Evolutionary conservation across 2,329 filamentous ascomycete species (phyloP).

Genomic region (Phoma herbarum): DNA sequence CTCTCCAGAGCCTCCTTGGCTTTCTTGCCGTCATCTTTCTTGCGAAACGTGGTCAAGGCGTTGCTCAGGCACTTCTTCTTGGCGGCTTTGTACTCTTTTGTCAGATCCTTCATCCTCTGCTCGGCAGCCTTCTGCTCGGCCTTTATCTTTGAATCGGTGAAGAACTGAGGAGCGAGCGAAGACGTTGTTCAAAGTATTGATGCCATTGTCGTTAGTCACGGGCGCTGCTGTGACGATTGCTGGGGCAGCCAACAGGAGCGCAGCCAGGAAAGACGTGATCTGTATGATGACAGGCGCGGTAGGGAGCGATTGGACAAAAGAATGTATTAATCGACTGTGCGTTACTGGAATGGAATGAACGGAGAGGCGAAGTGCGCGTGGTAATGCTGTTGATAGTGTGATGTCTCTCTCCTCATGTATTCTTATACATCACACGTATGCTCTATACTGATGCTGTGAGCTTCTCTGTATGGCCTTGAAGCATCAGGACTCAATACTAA

Average conservation of each 20-base stretch:
- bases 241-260: background rate
- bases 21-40: background rate
- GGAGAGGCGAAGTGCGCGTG: no score
- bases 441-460: no score
- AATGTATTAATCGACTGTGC: background rate
- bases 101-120: background rate
- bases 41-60: background rate
- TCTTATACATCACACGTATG: no score
- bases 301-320: background rate
- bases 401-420: background rate
- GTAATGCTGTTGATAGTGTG: no score
- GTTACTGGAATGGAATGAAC: background rate
- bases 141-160: background rate
- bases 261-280: background rate
- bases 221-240: constrained; percentile 1
- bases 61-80: background rate
- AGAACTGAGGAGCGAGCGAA: background rate
- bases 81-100: background rate
- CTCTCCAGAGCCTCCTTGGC: background rate
- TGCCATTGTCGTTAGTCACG: background rate
- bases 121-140: background rate
- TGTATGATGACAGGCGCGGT: background rate
- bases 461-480: background rate
- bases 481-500: no score
- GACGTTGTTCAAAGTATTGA: background rate